Base-by-base conservation (phyloP, 805 yeast species). In the Debaryomyces hansenii region DNA sequence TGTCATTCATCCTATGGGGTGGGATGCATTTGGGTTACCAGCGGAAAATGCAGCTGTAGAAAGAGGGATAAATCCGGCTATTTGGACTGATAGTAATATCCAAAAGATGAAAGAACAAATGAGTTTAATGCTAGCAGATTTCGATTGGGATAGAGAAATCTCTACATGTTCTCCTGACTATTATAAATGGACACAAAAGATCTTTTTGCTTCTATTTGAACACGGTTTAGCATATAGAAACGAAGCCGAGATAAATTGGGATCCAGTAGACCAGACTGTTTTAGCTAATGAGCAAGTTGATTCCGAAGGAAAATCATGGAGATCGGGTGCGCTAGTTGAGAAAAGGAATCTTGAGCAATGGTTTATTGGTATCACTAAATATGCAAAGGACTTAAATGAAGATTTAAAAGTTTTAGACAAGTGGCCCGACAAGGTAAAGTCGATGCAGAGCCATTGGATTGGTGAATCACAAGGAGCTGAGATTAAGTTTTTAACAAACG, bases 11-110 rank as follows among this genome's bases (percentile, higher is more conserved):
- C 97, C 98, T 0, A 91, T 94, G 96, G 99, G 99, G 0, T 94
- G 97, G 97, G 99, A 94, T 72, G 96, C 98, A 0, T 94, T 94
- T 74, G 99, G 99, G 0, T 72, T 94, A 21, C 99, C 99, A 0
- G 99, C 99, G 0, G 99, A 94, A 63, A 94, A 94, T 64, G 99
- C 99, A 0, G 99, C 99, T 0, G 84, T 90, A 27, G 96, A 91
- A 63, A 70, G 96, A 50, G 82, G 82, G 1, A 75, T 89, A 10
- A 82, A 81, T 51, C 97, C 99, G 0, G 79, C 81, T 0, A 76
- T 65, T 1, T 94, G 99, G 99, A 94, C 99, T 0, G 74, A 69
- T 36, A 58, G 70, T 12, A 94, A 94, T 61, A 90, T 94, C n/a
- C 68, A 64, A 1, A 87, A 83, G 56, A 94, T 94, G 99, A 88